Percentiles rank a stretch among this genome's conserved stretches.
Conservation (phyloP, 1,284 basidiomycete genomes). For the Ustilago crameri region DNA sequence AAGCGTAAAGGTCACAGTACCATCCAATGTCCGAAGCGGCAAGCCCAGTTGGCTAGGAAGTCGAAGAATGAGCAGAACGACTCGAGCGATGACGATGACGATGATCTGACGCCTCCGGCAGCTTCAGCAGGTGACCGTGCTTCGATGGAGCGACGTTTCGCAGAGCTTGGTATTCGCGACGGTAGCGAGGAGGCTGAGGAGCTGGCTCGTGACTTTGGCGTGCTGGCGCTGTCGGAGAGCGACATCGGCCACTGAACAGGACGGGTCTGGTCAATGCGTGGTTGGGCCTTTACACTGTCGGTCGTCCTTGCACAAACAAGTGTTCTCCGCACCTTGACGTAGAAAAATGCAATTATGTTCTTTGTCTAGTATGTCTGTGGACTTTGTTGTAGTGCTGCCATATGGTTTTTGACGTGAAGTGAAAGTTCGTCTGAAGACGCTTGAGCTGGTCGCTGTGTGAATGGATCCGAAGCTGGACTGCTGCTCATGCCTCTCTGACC, state of each 20-base stretch:
- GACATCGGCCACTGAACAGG: conserved; percentile 10
- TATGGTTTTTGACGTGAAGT: conserved; percentile 33
- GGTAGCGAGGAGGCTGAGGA: conserved; percentile 23
- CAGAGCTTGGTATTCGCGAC: conserved; percentile 25
- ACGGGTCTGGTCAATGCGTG: too few relatives aligned
- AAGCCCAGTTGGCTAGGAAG: conserved; percentile 21
- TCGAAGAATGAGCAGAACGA: not conserved
- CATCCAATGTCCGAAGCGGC: conserved; percentile 18
- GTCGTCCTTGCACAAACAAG: too few relatives aligned
- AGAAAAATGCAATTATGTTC: not conserved
- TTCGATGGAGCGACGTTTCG: conserved; percentile 34
- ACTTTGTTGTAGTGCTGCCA: conserved; percentile 36
- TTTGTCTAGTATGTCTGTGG: conserved; percentile 21
- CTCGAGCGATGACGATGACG: conserved; percentile 7
- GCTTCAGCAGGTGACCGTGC: conserved; percentile 8
- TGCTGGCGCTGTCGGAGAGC: conserved; percentile 28
- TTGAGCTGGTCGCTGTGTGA: conserved; percentile 15
- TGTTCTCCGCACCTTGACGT: too few relatives aligned
- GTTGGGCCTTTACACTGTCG: too few relatives aligned
- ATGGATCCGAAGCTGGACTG: conserved; percentile 18
- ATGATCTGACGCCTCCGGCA: not conserved
- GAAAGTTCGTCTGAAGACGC: conserved; percentile 28
- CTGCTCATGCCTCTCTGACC: not conserved
- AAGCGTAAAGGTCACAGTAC: conserved; percentile 16
- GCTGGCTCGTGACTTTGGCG: conserved; percentile 33